Base-by-base conservation (phyloP, 225 moss, liverwort and hornwort species). In the Thuidium tamariscinum region DNA sequence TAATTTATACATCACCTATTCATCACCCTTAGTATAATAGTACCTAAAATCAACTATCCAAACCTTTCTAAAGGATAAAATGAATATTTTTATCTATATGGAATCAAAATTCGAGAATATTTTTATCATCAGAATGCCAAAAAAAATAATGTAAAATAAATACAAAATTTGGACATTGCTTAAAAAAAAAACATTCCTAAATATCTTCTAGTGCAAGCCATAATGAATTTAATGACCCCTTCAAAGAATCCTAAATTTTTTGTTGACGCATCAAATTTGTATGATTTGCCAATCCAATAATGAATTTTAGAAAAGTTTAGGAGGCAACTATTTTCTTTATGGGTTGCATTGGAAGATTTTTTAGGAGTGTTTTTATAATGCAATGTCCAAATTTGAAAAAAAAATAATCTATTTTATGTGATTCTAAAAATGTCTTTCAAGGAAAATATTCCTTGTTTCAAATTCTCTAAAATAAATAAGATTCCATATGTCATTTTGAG, bases 1-100 rank as follows among this genome's bases (percentile, higher is more conserved):
- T 36, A 11, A 66, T 36, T 66, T 21, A 66, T 20, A 36, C 11
- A 66, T 1, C 66, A 65, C 20, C 10, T 6, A 17, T 20, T 36
- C 66, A 36, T 19, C 20, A 20, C 9, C 5, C 0, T 36, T 18
- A 0, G 5, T 66, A 3, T 66, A 8, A 36, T n/a, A 21, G 11
- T 21, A 66, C 5, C 12, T 34, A 22, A 67, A 22, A 66, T 0
- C 11, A 66, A 10, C 11, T n/a, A n/a, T 8, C 5, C 5, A 0
- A 1, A 65, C 11, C 10, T 7, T n/a, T 0, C 3, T 0, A n/a
- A 19, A 2, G 0, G 0, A 7, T 4, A 13, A 39, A 13, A 39
- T 23, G 2, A 39, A 13, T 23, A 12, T 7, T 37, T 7, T 23
- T 23, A 68, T 68, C 2, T 13, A 2, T 39, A 23, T 23, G 11